A percentile compares a stretch with the other conserved stretches of the same genome.
Evolutionary conservation across 1,284 basidiomycete genomes (phyloP).

Genomic region (Marasmius sp.): DNA sequence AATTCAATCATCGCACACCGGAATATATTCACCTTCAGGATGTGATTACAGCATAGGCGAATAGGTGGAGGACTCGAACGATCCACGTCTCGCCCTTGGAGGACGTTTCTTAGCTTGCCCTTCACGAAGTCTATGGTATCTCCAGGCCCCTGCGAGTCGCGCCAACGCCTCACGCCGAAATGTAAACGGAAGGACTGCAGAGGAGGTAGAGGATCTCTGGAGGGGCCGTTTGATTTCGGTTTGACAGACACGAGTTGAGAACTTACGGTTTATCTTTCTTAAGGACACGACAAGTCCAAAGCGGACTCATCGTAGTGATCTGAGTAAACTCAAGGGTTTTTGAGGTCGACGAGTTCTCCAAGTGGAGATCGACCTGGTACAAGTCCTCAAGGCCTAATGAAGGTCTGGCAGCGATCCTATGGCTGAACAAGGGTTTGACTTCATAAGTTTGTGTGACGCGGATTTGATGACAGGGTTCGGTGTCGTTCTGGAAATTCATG

Average conservation of each 20-base stretch:
- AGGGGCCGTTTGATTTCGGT: conserved; percentile 4
- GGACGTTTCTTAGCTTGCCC: conserved; percentile 48
- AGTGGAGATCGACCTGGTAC: conserved; percentile 58
- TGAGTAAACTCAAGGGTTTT: conserved; percentile 53
- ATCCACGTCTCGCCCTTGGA: conserved; percentile 49
- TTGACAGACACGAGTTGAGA: not conserved
- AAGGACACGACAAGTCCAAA: conserved; percentile 54
- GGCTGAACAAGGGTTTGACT: conserved; percentile 54
- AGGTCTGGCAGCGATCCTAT: conserved; percentile 49
- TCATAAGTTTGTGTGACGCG: conserved; percentile 57
- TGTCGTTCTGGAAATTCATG: conserved; percentile 37
- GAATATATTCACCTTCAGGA: conserved; percentile 40
- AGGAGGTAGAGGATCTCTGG: conserved; percentile 46
- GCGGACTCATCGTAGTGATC: conserved; percentile 60
- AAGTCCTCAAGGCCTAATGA: conserved; percentile 45
- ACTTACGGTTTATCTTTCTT: conserved; percentile 42
- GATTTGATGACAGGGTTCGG: conserved; percentile 52
- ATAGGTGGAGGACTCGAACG: conserved; percentile 53
- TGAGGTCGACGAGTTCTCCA: conserved; percentile 47
- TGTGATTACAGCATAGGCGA: conserved; percentile 50
- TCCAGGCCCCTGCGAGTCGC: conserved; percentile 33
- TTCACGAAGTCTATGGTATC: conserved; percentile 53
- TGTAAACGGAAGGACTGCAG: conserved; percentile 49
- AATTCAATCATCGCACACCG: not conserved
- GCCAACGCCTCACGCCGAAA: conserved; percentile 43